Evolutionary conservation across 768 basidiomycete species (phyloP).

Genomic region (Tricholoma terreum): DNA sequence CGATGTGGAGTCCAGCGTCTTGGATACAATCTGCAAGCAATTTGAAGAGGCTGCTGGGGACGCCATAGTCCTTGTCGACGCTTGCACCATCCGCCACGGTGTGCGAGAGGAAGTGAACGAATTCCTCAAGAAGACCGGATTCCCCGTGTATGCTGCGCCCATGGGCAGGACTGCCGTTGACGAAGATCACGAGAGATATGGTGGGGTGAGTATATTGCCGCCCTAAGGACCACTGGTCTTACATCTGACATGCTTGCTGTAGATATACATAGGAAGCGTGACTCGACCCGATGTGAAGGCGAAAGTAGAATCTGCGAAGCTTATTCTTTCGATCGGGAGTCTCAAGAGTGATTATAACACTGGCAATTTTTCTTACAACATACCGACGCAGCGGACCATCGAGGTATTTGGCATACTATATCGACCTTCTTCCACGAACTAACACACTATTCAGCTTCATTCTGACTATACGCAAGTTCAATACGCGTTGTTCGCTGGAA

Average conservation of each 20-base stretch:
- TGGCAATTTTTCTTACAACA: conserved; percentile 79
- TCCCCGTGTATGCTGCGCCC: conserved; percentile 71
- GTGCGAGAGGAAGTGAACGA: conserved; percentile 60
- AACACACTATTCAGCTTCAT: conserved; percentile 52
- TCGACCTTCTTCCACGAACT: not conserved
- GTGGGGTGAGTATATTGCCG: conserved; percentile 55
- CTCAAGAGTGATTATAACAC: conserved; percentile 84
- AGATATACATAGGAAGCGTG: conserved; percentile 78
- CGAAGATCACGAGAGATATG: conserved; percentile 70
- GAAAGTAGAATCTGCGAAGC: conserved; percentile 69
- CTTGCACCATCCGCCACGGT: conserved; percentile 73
- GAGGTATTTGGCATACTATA: conserved; percentile 42
- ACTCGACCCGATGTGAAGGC: conserved; percentile 64
- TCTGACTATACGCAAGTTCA: conserved; percentile 68
- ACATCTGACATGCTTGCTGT: conserved; percentile 2
- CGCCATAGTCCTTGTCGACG: conserved; percentile 76
- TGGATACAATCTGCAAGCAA: conserved; percentile 66
- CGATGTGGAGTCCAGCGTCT: conserved; percentile 61
- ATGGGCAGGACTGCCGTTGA: conserved; percentile 82
- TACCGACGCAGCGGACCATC: conserved; percentile 54
- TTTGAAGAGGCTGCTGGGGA: conserved; percentile 65
- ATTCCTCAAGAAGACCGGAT: conserved; percentile 60
- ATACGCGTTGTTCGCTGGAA: conserved; percentile 57
- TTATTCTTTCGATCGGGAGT: conserved; percentile 71
- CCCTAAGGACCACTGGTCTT: not conserved